Evolutionary conservation across 2,329 filamentous ascomycete species (phyloP).

Genomic region (Colletotrichum shisoi): DNA sequence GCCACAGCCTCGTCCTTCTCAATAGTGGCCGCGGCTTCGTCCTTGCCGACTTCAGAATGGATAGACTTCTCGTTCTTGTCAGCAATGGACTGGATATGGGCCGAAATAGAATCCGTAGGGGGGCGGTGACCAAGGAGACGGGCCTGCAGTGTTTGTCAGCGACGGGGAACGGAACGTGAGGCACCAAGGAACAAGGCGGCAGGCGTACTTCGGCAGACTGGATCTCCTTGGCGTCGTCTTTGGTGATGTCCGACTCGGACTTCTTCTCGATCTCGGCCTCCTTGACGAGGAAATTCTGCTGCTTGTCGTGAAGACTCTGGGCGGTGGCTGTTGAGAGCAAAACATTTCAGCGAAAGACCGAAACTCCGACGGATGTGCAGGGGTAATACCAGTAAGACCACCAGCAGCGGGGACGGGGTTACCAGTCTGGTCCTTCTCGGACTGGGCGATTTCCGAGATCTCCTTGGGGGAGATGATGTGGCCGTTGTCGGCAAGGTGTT

Average conservation of each 20-base stretch:
- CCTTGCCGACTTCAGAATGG: not conserved
- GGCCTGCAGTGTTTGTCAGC: not conserved
- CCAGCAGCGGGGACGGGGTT: not conserved
- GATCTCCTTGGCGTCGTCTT: conserved; percentile 8
- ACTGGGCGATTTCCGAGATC: not conserved
- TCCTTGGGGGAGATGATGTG: not conserved
- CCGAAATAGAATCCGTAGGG: not conserved
- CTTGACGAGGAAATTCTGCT: conserved; percentile 4
- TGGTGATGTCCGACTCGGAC: conserved; percentile 15
- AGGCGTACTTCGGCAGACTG: not conserved
- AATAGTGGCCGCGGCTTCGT: too few relatives aligned
- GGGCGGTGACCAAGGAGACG: conserved; percentile 4
- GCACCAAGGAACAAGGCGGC: not conserved
- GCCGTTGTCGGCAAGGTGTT: not conserved
- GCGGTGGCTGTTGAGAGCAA: not conserved
- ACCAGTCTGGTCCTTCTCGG: conserved; percentile 6
- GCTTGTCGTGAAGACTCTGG: conserved; percentile 16
- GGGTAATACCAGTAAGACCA: not conserved
- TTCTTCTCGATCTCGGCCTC: conserved; percentile 10
- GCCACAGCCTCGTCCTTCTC: too few relatives aligned
- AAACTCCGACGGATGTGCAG: too few relatives aligned
- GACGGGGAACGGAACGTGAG: not conserved
- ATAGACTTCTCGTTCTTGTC: not conserved
- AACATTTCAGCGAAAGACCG: not conserved
- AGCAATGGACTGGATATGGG: not conserved